phyloP scores from a whole-genome alignment of 805 yeast genomes.

The Pichia rugopelliculosa region DNA sequence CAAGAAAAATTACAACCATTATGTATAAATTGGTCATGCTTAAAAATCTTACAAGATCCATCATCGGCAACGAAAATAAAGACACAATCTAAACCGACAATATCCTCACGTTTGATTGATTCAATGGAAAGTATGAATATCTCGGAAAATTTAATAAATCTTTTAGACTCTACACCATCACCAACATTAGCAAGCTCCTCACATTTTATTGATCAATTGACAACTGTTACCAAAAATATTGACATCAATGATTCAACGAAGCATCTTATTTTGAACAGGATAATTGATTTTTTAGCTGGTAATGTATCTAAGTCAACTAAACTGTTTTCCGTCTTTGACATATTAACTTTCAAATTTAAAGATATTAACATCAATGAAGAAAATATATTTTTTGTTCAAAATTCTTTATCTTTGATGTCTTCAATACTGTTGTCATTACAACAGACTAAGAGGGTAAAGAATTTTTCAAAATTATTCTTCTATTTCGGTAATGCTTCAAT shows the following conservation, averaged over 20 bases:
- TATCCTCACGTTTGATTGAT: neutral
- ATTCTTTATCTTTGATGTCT: slow-evolving; percentile 14
- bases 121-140: neutral
- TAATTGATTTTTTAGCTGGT: neutral
- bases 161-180: neutral
- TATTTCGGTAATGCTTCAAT: slow-evolving; percentile 30
- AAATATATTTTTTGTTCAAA: slow-evolving; percentile 6
- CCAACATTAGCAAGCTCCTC: neutral
- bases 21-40: neutral
- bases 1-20: neutral
- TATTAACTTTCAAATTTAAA: slow-evolving; percentile 16
- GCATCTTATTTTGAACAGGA: slow-evolving; percentile 3
- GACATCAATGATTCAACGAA: neutral
- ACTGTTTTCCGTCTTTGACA: slow-evolving; percentile 15
- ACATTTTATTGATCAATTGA: neutral
- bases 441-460: slow-evolving; percentile 34
- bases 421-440: slow-evolving; percentile 4
- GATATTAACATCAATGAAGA: slow-evolving; percentile 3
- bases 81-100: neutral
- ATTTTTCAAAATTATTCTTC: slow-evolving; percentile 39
- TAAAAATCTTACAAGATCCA: neutral
- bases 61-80: neutral
- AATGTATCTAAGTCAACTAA: neutral
- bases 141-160: neutral
- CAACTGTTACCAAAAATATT: neutral